Base-by-base conservation (phyloP, 2,329 filamentous ascomycete genomes). In the Pseudogymnoascus sp. region DNA sequence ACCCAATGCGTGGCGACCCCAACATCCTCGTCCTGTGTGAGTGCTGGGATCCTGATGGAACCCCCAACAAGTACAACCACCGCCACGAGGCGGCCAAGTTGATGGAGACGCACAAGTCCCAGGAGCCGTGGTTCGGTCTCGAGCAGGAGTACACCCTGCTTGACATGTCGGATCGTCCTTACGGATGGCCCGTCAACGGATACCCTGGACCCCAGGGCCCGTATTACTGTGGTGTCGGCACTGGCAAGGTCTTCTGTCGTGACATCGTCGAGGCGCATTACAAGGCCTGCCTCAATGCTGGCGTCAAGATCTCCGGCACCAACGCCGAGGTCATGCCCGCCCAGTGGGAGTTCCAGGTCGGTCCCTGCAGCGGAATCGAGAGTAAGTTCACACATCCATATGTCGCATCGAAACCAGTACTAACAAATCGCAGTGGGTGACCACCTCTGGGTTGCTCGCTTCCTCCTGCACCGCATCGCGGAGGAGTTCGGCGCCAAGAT, bases 291-390 rank as follows among this genome's bases (percentile, higher is more conserved):
- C 76, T 97, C 78, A 96, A 91, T 77, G 86, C 93, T 65, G 88
- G 89, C 65, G 84, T 99, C 79, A 87, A 93, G 77, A 97, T 99
- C 78, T 96, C 93, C 26, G 95, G 95, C 74, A 97, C 95, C 81
- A 99, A 99, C 79, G 95, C 95, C 69, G 95, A 99, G 84, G 95
- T 99, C 74, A 96, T 97, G 90, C 90, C 92, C 68, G 92, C 90
- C 65, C 93, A 97, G 79, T 97, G 93, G 93, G 93, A 97, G 78
- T 97, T 91, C 86, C 93, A 97, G 77, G 90, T 97, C 72, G 93
- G 93, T 64, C 93, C 93, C 68, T 96, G 91, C 79, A 78, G 81
- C 62, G 93, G 92, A 68, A 97, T 97, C 72, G 81, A 87, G 76
- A 89, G 88, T 90, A 77, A 79, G 86, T 81, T 7, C 21, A 29